Percentiles rank a stretch among this genome's conserved stretches.
Evolutionary conservation across 2,329 filamentous ascomycete species (phyloP).

Genomic region (Aspergillus clavatus): DNA sequence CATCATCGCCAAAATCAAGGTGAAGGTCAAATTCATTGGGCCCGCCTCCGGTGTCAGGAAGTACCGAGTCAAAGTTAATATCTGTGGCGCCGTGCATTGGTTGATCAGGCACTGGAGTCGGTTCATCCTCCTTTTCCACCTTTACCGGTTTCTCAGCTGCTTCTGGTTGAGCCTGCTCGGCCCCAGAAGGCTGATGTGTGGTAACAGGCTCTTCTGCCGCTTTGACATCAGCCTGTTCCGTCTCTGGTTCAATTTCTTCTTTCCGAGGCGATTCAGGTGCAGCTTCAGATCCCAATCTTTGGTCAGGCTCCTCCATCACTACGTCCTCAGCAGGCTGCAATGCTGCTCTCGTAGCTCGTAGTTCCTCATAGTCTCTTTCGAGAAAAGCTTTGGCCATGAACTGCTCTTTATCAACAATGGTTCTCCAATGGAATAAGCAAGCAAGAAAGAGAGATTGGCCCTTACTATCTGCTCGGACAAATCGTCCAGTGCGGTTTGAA

Average conservation of each 20-base stretch:
- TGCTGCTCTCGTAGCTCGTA: slow-evolving; percentile 30
- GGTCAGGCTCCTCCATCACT: slow-evolving; percentile 24
- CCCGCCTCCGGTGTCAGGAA: slow-evolving; percentile 28
- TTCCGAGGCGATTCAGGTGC: slow-evolving; percentile 16
- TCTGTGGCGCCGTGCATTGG: slow-evolving; percentile 24
- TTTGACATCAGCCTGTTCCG: slow-evolving; percentile 17
- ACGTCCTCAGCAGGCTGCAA: slow-evolving; percentile 26
- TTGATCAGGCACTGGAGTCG: slow-evolving; percentile 17
- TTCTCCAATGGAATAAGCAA: background rate
- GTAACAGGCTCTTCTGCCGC: slow-evolving; percentile 9
- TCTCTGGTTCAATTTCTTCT: slow-evolving; percentile 11
- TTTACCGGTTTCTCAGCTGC: slow-evolving; percentile 18
- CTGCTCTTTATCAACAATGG: slow-evolving; percentile 19
- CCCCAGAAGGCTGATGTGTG: slow-evolving; percentile 10
- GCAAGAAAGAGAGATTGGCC: background rate
- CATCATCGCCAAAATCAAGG: slow-evolving; percentile 37
- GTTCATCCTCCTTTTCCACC: slow-evolving; percentile 20
- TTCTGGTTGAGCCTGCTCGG: slow-evolving; percentile 10
- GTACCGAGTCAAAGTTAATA: slow-evolving; percentile 40
- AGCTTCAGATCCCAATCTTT: slow-evolving; percentile 12
- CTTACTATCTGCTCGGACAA: slow-evolving; percentile 42
- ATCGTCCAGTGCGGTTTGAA: slow-evolving; percentile 37
- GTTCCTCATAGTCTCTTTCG: slow-evolving; percentile 38
- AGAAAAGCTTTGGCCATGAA: slow-evolving; percentile 42
- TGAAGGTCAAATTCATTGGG: slow-evolving; percentile 37